Evolutionary conservation across 2,329 filamentous ascomycete genomes (phyloP), one percentile per base, ranked within the genome.

Genomic region (Coniochaeta sp.): DNA sequence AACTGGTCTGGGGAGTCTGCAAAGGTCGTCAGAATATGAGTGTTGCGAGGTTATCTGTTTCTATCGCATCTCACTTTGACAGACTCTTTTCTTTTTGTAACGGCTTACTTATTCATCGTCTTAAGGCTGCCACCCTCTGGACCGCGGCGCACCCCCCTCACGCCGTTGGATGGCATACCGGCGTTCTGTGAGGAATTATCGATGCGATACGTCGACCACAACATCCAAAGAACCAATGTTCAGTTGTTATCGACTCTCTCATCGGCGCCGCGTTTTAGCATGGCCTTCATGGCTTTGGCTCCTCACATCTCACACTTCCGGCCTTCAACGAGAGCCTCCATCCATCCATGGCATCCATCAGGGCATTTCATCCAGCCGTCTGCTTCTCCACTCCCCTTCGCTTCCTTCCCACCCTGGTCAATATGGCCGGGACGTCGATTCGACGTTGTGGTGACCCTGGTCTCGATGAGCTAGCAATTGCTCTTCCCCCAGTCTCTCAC

Each of bases 11-110:
- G n/a, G n/a, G n/a, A n/a, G n/a, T n/a, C n/a, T n/a, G n/a, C n/a
- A n/a, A n/a, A n/a, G n/a, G n/a, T n/a, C n/a, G n/a, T n/a, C n/a
- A n/a, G n/a, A n/a, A n/a, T 10, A 18, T 35, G 33, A 24, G 6
- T 6, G 35, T 9, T 42, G 38, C 6, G 38, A 42, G 20, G 18
- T n/a, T 22, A 42, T 42, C 38, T 42, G 9, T 26, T 26, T 42
- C 38, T 42, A 42, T 42, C 38, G 38, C 38, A 42, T 42, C 38
- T 42, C 38, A 42, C 18, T 42, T 42, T 42, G 38, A 42, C 20
- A 7, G 38, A 42, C 26, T 18, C 20, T 42, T n/a, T 26, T 42
- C 38, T 42, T 42, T 42, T 26, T 22, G 18, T 24, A 42, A 22
- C 18, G 10, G 22, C 38, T 42, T 38, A 38, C 33, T 38, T 42